Percentiles rank a stretch among this genome's conserved stretches.
These are phyloP conservation scores for Aureobasidium sp. DNA, from an alignment of 2,329 filamentous ascomycete species.

Conservation along the genomic window DNA sequence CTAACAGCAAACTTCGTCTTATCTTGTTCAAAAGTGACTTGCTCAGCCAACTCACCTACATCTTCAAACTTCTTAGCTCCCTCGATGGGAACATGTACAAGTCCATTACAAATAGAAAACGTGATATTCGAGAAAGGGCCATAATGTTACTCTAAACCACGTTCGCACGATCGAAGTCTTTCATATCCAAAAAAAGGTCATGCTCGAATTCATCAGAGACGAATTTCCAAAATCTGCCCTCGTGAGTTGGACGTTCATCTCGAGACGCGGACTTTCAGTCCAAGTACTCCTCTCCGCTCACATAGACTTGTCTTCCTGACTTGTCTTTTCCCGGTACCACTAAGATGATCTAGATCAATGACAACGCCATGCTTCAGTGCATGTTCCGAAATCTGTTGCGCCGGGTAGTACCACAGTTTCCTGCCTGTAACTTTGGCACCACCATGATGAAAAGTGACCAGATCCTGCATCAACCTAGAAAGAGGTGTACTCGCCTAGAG, in stretches of 20 bases:
- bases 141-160: background rate
- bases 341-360: background rate
- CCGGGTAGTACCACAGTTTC: background rate
- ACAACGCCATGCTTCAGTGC: background rate
- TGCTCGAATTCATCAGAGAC: background rate
- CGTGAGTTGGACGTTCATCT: background rate
- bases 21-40: background rate
- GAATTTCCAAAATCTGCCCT: background rate
- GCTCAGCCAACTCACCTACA: background rate
- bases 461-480: constrained; percentile 3
- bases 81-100: constrained; percentile 20
- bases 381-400: background rate
- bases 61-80: constrained; percentile 3
- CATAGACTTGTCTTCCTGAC: background rate
- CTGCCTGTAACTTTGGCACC: background rate
- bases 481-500: constrained; percentile 12
- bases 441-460: background rate
- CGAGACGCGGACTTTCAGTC: background rate
- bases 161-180: too few species aligned
- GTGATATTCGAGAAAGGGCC: background rate
- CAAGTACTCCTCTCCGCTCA: background rate
- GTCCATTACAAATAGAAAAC: background rate
- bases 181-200: too few species aligned
- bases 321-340: background rate
- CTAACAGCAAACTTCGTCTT: constrained; percentile 8